phyloP scores from a whole-genome alignment of 2,329 filamentous ascomycete species.

The Cordyceps javanica region DNA sequence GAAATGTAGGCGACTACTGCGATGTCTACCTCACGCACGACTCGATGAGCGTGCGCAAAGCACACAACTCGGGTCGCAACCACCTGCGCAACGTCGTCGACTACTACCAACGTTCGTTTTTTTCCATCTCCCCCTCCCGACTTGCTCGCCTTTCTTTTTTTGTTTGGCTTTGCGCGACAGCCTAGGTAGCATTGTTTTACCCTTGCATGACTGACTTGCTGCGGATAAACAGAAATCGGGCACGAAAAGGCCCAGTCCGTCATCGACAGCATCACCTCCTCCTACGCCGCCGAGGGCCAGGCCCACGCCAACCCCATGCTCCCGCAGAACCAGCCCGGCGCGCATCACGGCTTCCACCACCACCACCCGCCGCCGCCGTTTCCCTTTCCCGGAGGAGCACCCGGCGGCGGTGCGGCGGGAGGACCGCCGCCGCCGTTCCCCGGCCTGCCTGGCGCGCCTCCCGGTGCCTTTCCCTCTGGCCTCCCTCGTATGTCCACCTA shows the following conservation, averaged over 20 bases:
- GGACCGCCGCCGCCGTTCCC: slow-evolving; percentile 55
- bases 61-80: slow-evolving; percentile 94
- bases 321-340: slow-evolving; percentile 57
- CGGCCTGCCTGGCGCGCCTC: slow-evolving; percentile 38
- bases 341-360: neutral
- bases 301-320: slow-evolving; percentile 80
- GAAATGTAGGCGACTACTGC: slow-evolving; percentile 80
- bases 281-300: slow-evolving; percentile 91
- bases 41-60: slow-evolving; percentile 98
- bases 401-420: slow-evolving; percentile 20
- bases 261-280: slow-evolving; percentile 95
- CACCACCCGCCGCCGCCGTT: slow-evolving; percentile 44
- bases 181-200: too few species aligned
- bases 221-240: slow-evolving; percentile 72
- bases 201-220: neutral
- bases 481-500: slow-evolving; percentile 45
- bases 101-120: slow-evolving; percentile 81
- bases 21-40: slow-evolving; percentile 99
- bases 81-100: slow-evolving; percentile 96
- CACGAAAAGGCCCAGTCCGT: slow-evolving; percentile 98
- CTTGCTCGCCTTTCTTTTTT: too few species aligned
- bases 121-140: neutral
- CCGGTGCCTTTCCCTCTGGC: slow-evolving; percentile 34
- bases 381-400: slow-evolving; percentile 52
- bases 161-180: too few species aligned